Conservation (phyloP, 108 stramenopile species). For the Cyclotella atomus region DNA sequence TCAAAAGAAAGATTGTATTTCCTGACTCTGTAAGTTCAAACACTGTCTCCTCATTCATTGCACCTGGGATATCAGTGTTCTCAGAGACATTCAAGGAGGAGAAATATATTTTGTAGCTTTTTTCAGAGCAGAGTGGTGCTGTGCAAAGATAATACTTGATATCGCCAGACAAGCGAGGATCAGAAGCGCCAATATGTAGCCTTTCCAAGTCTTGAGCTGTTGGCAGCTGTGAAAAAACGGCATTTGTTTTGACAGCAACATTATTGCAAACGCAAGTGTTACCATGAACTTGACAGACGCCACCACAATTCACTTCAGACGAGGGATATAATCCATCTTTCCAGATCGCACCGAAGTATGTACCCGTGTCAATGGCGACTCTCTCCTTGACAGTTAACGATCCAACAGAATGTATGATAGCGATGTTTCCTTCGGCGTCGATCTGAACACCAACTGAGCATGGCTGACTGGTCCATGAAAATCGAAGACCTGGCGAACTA, state of each 20-base stretch:
- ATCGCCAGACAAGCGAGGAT: slow-evolving; percentile 20
- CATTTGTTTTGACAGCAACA: slow-evolving; percentile 7
- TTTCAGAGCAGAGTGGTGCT: slow-evolving; percentile 3
- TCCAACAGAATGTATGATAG: slow-evolving; percentile 53
- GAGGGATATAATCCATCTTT: slow-evolving; percentile 18
- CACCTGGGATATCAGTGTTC: slow-evolving; percentile 5
- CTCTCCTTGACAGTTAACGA: slow-evolving; percentile 21
- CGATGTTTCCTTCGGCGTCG: slow-evolving; percentile 50
- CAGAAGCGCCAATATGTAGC: slow-evolving; percentile 27
- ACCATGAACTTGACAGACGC: slow-evolving; percentile 22
- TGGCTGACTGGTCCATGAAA: slow-evolving; percentile 52
- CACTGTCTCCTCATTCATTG: slow-evolving; percentile 43
- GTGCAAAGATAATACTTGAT: slow-evolving; percentile 27
- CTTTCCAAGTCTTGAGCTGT: slow-evolving; percentile 4
- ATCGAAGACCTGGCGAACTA: slow-evolving; percentile 37
- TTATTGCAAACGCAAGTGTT: slow-evolving; percentile 25
- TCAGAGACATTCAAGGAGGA: slow-evolving; percentile 3
- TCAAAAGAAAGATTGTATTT: slow-evolving; percentile 41
- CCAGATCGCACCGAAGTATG: slow-evolving; percentile 42
- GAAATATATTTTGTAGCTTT: slow-evolving; percentile 9
- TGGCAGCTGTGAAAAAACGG: slow-evolving; percentile 15
- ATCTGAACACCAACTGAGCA: slow-evolving; percentile 60
- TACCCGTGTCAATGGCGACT: slow-evolving; percentile 16
- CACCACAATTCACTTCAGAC: slow-evolving; percentile 29
- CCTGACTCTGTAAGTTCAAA: slow-evolving; percentile 45